phyloP scores from a whole-genome alignment of 2,329 filamentous ascomycete species.

The Elsinoe batatas region DNA sequence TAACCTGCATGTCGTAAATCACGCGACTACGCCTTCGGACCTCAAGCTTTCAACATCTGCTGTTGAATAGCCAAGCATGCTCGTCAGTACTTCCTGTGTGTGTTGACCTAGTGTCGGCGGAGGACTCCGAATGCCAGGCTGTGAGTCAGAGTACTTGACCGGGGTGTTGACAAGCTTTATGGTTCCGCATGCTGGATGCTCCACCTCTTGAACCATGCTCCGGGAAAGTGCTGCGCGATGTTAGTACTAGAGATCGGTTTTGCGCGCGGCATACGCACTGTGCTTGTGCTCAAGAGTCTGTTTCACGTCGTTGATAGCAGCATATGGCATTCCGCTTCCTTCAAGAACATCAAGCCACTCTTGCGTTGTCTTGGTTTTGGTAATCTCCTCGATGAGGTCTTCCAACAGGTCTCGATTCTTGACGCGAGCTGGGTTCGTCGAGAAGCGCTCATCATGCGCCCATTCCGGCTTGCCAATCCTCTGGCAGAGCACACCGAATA shows the following conservation, averaged over 20 bases:
- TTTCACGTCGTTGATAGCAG: conserved; percentile 88
- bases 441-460: conserved; percentile 46
- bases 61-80: conserved; percentile 51
- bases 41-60: conserved; percentile 53
- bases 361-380: conserved; percentile 65
- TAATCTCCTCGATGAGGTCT: conserved; percentile 64
- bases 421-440: conserved; percentile 51
- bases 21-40: conserved; percentile 56
- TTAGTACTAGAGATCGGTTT: too few species aligned
- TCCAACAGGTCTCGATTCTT: conserved; percentile 69
- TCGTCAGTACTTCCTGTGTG: conserved; percentile 63
- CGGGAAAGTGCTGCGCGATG: conserved; percentile 63
- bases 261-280: too few species aligned
- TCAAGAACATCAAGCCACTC: conserved; percentile 84
- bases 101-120: conserved; percentile 84
- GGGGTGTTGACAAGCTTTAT: conserved; percentile 90
- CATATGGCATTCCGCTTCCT: conserved; percentile 87
- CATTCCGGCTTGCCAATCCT: conserved; percentile 49
- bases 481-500: conserved; percentile 52
- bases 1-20: neutral
- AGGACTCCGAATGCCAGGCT: conserved; percentile 62
- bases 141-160: conserved; percentile 82
- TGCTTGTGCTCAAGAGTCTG: conserved; percentile 75
- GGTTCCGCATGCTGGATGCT: conserved; percentile 72
- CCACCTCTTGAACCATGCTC: conserved; percentile 79